Base-by-base conservation (phyloP, 1,139 yeast species). In the Scheffersomyces stambukii region DNA sequence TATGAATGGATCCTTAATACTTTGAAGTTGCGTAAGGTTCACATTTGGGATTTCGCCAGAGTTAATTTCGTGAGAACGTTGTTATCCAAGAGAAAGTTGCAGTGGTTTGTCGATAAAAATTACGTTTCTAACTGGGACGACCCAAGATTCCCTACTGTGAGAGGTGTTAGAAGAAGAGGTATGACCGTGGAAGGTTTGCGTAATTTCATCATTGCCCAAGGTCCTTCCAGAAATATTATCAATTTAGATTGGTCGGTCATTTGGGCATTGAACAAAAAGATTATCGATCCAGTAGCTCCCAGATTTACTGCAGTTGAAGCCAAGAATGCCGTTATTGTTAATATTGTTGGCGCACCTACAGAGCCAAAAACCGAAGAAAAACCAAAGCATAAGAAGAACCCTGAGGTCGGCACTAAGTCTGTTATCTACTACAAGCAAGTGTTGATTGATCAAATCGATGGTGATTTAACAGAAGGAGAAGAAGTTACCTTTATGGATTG, bases 161-260 rank as follows among this genome's bases (percentile, higher is more conserved):
- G 96, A 64, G 97, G 97, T 69, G 96, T 89, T 32, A 84, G 96
- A 71, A 81, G 97, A 74, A 83, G 98, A 70, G 98, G 98, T 70
- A 91, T 91, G 97, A 80, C 96, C 25, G 93, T 91, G 41, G 96
- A 91, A 65, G 97, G 96, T 44, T 77, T 91, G 58, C 78, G 91
- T 61, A 83, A 83, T 68, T 91, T 89, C 50, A 84, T 91, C 46
- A 72, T 91, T 41, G 75, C 95, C 30, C 97, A 91, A 68, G 98
- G 98, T 52, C 97, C 98, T 25, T 88, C 96, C 28, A 85, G 83
- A 67, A 91, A 91, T 67, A 88, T 91, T 48, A 81, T 89, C 54
- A 91, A 91, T 68, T 71, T 91, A 55, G 98, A 91, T 57, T 91
- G 98, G 98, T 81, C 83, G 41, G 75, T 85, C 44, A 88, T 91